A percentile compares a stretch with the other conserved stretches of the same genome.
Conservation (phyloP, 1,139 yeast species). For the Yamadazyma spencermartinsiae region DNA sequence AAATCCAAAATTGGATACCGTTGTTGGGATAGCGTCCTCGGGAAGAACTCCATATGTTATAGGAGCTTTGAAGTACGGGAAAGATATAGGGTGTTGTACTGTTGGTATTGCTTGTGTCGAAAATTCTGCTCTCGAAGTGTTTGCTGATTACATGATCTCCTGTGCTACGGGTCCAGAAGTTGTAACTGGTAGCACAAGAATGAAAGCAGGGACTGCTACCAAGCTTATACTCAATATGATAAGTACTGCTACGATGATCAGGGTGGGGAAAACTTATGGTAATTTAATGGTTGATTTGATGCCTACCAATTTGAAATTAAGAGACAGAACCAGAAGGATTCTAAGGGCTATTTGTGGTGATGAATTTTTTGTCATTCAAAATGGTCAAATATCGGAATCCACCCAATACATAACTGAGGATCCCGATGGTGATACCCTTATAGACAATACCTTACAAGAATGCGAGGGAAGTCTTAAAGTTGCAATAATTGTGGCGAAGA, state of each 20-base stretch:
- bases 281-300: constrained; percentile 11
- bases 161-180: constrained; percentile 11
- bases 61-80: constrained; percentile 10
- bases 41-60: constrained; percentile 13
- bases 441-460: constrained; percentile 4
- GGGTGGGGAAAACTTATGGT: constrained; percentile 11
- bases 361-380: neutral
- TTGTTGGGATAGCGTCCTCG: constrained; percentile 12
- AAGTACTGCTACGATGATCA: constrained; percentile 10
- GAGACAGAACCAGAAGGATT: constrained; percentile 10
- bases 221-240: constrained; percentile 11
- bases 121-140: constrained; percentile 6
- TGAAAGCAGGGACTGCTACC: constrained; percentile 13
- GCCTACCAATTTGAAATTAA: constrained; percentile 9
- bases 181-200: constrained; percentile 11
- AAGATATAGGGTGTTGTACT: constrained; percentile 7
- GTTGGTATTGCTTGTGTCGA: constrained; percentile 12
- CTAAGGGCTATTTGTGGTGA: constrained; percentile 8
- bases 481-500: constrained; percentile 8
- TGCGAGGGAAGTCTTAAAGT: constrained; percentile 8
- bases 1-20: constrained; percentile 8
- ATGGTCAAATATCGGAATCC: neutral
- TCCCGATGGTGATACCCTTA: constrained; percentile 1
- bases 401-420: constrained; percentile 1
- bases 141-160: constrained; percentile 10